Evolutionary conservation across 2,329 filamentous ascomycete genomes (phyloP).

Genomic region (Beauveria asiatica): DNA sequence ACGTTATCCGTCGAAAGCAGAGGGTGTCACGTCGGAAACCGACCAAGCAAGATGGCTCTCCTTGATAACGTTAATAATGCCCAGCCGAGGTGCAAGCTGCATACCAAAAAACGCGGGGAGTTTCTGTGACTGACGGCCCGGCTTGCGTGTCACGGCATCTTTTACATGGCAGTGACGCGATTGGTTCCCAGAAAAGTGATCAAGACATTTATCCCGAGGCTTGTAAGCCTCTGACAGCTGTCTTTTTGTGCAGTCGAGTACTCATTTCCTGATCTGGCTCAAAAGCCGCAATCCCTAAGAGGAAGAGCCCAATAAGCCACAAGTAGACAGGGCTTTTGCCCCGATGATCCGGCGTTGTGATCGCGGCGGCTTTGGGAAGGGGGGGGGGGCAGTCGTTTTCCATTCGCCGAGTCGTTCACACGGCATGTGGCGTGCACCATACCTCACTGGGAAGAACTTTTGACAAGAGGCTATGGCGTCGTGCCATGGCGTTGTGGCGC

Average conservation of each 20-base stretch:
- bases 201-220: not conserved
- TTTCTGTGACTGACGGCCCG: not conserved
- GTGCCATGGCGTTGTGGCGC: slow-evolving; percentile 7
- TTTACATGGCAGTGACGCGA: not conserved
- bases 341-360: slow-evolving; percentile 10
- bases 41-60: not conserved
- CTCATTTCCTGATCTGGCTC: slow-evolving; percentile 4
- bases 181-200: not conserved
- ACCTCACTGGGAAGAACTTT: slow-evolving; percentile 5
- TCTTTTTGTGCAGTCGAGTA: not conserved
- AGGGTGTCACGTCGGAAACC: not conserved
- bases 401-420: slow-evolving; percentile 10
- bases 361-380: not conserved
- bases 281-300: not conserved
- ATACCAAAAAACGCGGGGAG: not conserved
- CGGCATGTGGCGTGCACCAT: not conserved
- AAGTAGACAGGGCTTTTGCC: not conserved
- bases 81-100: not conserved
- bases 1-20: not conserved
- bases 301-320: slow-evolving; percentile 1
- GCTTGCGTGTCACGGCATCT: not conserved
- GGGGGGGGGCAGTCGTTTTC: no score
- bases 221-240: not conserved
- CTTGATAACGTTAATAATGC: not conserved
- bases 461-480: slow-evolving; percentile 1